Conservation (phyloP, 768 basidiomycete species). For the Dioszegia crocea region DNA sequence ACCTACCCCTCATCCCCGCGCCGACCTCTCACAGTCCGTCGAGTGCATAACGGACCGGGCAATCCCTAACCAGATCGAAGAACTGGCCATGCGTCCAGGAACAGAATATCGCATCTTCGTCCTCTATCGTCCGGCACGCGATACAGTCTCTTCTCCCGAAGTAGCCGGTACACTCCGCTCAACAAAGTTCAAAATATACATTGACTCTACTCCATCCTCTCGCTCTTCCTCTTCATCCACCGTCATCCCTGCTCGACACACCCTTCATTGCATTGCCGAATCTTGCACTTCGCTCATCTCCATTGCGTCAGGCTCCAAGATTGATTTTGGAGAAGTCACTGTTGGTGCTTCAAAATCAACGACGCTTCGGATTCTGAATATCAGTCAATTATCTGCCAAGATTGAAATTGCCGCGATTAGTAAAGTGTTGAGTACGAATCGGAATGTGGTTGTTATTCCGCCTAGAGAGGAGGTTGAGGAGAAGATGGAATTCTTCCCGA, state of each 20-base stretch:
- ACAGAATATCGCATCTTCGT: slow-evolving; percentile 45
- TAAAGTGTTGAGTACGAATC: slow-evolving; percentile 43
- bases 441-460: slow-evolving; percentile 44
- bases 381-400: slow-evolving; percentile 36
- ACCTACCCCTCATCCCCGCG: not conserved
- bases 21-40: not conserved
- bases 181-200: slow-evolving; percentile 37
- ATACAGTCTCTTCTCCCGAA: slow-evolving; percentile 19
- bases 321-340: slow-evolving; percentile 47
- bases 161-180: slow-evolving; percentile 30
- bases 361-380: slow-evolving; percentile 35
- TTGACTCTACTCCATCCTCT: slow-evolving; percentile 10
- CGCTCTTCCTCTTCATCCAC: not conserved
- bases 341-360: slow-evolving; percentile 38
- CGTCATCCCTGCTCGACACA: slow-evolving; percentile 16
- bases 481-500: slow-evolving; percentile 46
- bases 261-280: slow-evolving; percentile 32
- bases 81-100: slow-evolving; percentile 44
- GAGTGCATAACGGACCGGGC: slow-evolving; percentile 1
- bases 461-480: slow-evolving; percentile 38
- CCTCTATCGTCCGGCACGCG: slow-evolving; percentile 28
- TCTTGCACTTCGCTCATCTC: slow-evolving; percentile 42
- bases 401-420: slow-evolving; percentile 47
- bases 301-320: slow-evolving; percentile 21
- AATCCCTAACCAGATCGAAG: slow-evolving; percentile 44